Percentiles rank a stretch among this genome's conserved stretches.
phyloP scores from a whole-genome alignment of 1,139 yeast species.

The Pichia inconspicua region DNA sequence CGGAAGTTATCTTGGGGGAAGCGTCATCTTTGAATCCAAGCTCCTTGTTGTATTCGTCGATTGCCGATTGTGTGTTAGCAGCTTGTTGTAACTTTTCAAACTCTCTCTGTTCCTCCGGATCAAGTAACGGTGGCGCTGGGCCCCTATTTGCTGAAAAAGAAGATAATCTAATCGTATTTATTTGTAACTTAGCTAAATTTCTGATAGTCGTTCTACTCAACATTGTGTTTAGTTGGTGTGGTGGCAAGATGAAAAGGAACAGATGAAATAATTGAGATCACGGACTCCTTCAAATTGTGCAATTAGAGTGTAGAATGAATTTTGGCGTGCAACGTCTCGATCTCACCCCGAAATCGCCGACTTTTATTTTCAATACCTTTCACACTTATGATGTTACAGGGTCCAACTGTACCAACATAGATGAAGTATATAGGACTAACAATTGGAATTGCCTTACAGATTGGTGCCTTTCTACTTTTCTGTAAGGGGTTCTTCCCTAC shows the following conservation, averaged over 20 bases:
- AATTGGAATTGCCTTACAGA: constrained; percentile 30
- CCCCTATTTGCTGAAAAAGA: constrained; percentile 20
- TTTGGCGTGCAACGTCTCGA: too few species aligned
- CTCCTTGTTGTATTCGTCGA: constrained; percentile 62
- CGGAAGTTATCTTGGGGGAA: constrained; percentile 35
- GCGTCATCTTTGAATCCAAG: constrained; percentile 35
- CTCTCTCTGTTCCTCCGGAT: constrained; percentile 85
- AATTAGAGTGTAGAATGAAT: too few species aligned
- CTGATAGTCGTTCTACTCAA: neutral
- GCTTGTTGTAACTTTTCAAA: constrained; percentile 77
- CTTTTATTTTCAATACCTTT: neutral
- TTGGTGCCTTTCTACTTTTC: constrained; percentile 52
- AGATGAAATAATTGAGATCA: neutral
- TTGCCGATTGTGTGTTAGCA: constrained; percentile 75
- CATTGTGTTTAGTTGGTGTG: neutral
- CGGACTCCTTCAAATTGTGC: too few species aligned
- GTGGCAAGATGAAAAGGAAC: neutral
- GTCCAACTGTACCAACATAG: neutral
- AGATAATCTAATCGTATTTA: constrained; percentile 1
- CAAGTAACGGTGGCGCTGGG: constrained; percentile 81
- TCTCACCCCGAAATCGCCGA: constrained; percentile 7
- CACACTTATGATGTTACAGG: neutral
- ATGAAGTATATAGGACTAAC: constrained; percentile 4
- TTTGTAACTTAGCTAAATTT: neutral
- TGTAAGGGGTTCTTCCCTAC: constrained; percentile 86